Percentiles rank a stretch among this genome's conserved stretches.
phyloP scores from a whole-genome alignment of 2,329 filamentous ascomycete species.

The Magnaporthales sp. region DNA sequence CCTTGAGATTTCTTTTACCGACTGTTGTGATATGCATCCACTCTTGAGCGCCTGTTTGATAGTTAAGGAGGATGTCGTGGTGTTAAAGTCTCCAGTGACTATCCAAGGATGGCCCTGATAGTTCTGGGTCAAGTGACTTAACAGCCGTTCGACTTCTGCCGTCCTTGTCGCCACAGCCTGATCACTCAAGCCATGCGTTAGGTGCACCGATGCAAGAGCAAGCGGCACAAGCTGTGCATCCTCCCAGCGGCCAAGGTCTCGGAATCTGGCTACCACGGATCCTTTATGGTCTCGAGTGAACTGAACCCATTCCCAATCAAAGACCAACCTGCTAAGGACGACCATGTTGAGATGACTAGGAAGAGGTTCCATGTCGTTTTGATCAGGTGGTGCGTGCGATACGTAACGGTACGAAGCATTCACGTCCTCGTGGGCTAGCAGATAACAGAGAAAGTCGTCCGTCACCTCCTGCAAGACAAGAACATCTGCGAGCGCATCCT shows the following conservation, averaged over 20 bases:
- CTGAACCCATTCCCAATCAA: slow-evolving; percentile 46
- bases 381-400: slow-evolving; percentile 47
- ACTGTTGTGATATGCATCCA: slow-evolving; percentile 42
- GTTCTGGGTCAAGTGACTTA: slow-evolving; percentile 31
- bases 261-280: slow-evolving; percentile 37
- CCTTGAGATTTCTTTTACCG: slow-evolving; percentile 29
- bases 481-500: slow-evolving; percentile 33
- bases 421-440: slow-evolving; percentile 39
- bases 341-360: slow-evolving; percentile 53
- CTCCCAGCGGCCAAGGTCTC: slow-evolving; percentile 18
- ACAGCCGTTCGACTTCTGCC: slow-evolving; percentile 42
- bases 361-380: slow-evolving; percentile 43
- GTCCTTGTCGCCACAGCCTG: slow-evolving; percentile 48
- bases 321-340: slow-evolving; percentile 45
- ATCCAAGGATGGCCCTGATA: slow-evolving; percentile 41
- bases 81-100: slow-evolving; percentile 56
- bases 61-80: slow-evolving; percentile 48
- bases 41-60: slow-evolving; percentile 42
- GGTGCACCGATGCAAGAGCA: slow-evolving; percentile 49
- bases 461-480: slow-evolving; percentile 55
- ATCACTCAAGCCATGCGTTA: slow-evolving; percentile 53
- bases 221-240: slow-evolving; percentile 25
- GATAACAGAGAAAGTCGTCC: slow-evolving; percentile 49
- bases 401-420: slow-evolving; percentile 41
- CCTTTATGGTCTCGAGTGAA: slow-evolving; percentile 50